These are phyloP conservation scores for Aureobasidium lini DNA, from an alignment of 2,329 filamentous ascomycete species.

Conservation along the genomic window DNA sequence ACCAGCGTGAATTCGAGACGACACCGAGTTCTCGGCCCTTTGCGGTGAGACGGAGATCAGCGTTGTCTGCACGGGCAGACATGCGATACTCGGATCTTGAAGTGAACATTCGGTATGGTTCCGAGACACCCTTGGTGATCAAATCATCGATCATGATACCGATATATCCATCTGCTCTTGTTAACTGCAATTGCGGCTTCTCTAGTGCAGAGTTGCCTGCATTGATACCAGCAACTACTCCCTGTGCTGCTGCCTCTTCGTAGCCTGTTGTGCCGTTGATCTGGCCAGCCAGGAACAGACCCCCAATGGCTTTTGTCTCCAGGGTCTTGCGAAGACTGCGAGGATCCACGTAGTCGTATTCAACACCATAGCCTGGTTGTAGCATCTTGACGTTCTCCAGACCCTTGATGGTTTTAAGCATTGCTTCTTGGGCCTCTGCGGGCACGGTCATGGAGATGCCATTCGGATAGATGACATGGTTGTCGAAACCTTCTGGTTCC, in stretches of 20 bases:
- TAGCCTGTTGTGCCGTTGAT: slow-evolving; percentile 99
- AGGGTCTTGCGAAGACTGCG: slow-evolving; percentile 79
- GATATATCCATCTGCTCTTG: slow-evolving; percentile 86
- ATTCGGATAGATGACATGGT: slow-evolving; percentile 87
- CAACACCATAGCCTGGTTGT: slow-evolving; percentile 91
- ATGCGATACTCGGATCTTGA: slow-evolving; percentile 92
- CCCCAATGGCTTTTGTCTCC: slow-evolving; percentile 85
- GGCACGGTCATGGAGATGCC: slow-evolving; percentile 96
- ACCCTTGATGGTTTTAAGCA: slow-evolving; percentile 80
- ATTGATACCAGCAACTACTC: slow-evolving; percentile 86
- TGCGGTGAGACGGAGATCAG: slow-evolving; percentile 75
- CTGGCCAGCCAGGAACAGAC: slow-evolving; percentile 87
- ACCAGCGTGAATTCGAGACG: slow-evolving; percentile 73
- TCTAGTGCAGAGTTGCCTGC: slow-evolving; percentile 72
- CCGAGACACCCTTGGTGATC: slow-evolving; percentile 90
- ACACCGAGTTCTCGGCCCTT: slow-evolving; percentile 71
- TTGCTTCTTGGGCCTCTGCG: slow-evolving; percentile 72
- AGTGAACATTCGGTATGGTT: slow-evolving; percentile 98
- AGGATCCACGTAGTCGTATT: slow-evolving; percentile 97
- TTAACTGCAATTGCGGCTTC: slow-evolving; percentile 59
- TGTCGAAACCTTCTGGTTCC: slow-evolving; percentile 90
- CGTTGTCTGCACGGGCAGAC: slow-evolving; percentile 86
- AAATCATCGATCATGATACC: slow-evolving; percentile 98
- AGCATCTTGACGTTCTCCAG: slow-evolving; percentile 87
- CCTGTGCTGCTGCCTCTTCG: slow-evolving; percentile 92